A percentile compares a stretch with the other conserved stretches of the same genome.
Evolutionary conservation across 177 flowering plant genomes (phyloP).

Genomic region (Vitis hybrid): DNA sequence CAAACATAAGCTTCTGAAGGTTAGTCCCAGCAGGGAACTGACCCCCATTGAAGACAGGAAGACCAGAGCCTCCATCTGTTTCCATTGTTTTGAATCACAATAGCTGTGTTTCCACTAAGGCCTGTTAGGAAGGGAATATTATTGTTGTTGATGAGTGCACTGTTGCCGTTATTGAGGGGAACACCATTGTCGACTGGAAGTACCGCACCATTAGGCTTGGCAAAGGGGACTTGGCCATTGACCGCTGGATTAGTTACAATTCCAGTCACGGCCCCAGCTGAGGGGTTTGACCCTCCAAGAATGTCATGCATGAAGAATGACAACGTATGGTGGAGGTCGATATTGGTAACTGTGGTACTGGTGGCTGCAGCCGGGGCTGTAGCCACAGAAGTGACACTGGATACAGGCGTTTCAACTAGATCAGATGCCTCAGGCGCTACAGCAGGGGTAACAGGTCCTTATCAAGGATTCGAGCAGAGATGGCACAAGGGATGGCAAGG

Average conservation of each 20-base stretch:
- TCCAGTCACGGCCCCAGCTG: constrained; percentile 62
- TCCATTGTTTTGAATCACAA: constrained; percentile 43
- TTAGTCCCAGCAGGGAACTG: constrained; percentile 60
- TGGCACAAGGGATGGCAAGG: constrained; percentile 30
- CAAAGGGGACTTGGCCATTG: constrained; percentile 62
- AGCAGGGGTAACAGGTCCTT: constrained; percentile 15
- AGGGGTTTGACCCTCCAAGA: constrained; percentile 63
- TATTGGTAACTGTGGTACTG: constrained; percentile 10
- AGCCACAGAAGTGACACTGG: constrained; percentile 16
- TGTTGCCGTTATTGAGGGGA: constrained; percentile 53
- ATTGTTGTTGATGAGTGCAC: constrained; percentile 63
- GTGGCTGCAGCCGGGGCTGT: constrained; percentile 12
- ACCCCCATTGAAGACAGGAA: constrained; percentile 45
- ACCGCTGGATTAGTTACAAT: constrained; percentile 56
- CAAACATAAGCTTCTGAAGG: constrained; percentile 67
- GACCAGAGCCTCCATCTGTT: constrained; percentile 28
- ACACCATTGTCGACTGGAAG: constrained; percentile 45
- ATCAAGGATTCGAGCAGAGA: constrained; percentile 49
- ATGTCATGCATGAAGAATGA: constrained; percentile 75
- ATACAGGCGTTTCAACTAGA: constrained; percentile 9
- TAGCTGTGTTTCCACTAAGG: constrained; percentile 50
- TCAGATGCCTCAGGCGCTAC: constrained; percentile 9
- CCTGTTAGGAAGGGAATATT: constrained; percentile 78
- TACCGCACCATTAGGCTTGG: constrained; percentile 65
- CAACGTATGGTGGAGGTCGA: constrained; percentile 26